Conservation (phyloP, 306 rosid species). For the Acacia confusa region DNA sequence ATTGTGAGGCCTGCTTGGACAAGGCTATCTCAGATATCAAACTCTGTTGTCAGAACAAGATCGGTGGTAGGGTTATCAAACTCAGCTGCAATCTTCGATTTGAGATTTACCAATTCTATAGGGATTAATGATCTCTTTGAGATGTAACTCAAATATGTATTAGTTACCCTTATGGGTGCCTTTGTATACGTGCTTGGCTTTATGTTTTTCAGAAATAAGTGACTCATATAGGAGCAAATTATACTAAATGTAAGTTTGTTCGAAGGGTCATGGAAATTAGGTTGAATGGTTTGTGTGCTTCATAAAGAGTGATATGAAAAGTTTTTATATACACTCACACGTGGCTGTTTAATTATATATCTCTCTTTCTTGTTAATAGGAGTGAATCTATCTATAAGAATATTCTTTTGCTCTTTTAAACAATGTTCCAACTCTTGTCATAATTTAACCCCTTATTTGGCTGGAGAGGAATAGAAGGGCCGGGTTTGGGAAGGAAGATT, state of each 20-base stretch:
- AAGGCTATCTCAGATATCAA: neutral
- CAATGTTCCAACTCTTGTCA: too few species aligned
- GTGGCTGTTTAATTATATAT: neutral
- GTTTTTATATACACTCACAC: neutral
- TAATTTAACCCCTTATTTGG: too few species aligned
- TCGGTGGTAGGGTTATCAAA: neutral
- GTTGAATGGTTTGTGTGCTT: neutral
- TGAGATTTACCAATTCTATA: neutral
- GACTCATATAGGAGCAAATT: neutral
- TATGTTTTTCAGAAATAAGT: neutral
- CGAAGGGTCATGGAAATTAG: neutral
- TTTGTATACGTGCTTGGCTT: neutral
- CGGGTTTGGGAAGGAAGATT: too few species aligned
- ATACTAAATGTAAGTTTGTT: neutral
- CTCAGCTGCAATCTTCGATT: neutral
- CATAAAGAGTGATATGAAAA: neutral
- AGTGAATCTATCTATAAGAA: neutral
- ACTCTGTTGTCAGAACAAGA: neutral
- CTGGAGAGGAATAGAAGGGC: too few species aligned
- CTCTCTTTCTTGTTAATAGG: neutral
- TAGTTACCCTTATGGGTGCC: neutral
- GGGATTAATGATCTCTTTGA: neutral
- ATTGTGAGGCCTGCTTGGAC: neutral
- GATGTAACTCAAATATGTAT: neutral
- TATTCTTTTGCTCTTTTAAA: neutral